Percentiles rank a stretch among this genome's conserved stretches.
Evolutionary conservation across 495 filamentous ascomycete species (phyloP).

Genomic region (Barbatosphaeria neglecta): DNA sequence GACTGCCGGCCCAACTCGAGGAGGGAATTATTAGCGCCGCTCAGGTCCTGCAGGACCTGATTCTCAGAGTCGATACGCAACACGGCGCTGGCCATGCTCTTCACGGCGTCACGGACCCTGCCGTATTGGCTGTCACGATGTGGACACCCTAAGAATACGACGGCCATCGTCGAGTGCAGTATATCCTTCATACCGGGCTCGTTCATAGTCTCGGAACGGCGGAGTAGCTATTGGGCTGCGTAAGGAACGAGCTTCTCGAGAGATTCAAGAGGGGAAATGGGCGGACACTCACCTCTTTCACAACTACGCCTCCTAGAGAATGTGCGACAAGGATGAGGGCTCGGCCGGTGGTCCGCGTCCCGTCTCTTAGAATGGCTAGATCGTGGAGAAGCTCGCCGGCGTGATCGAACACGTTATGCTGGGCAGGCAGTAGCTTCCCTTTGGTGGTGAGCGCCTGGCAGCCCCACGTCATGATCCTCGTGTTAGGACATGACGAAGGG

Average conservation of each 20-base stretch:
- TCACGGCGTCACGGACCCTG: slow-evolving; percentile 14
- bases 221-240: slow-evolving; percentile 15
- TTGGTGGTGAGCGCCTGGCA: slow-evolving; percentile 18
- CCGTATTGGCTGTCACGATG: slow-evolving; percentile 19
- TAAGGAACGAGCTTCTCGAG: background rate
- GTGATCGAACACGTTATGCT: slow-evolving; percentile 21
- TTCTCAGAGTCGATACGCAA: slow-evolving; percentile 13
- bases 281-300: slow-evolving; percentile 26
- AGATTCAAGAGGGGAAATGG: background rate
- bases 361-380: slow-evolving; percentile 9
- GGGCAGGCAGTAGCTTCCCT: slow-evolving; percentile 14
- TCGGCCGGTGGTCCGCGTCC: slow-evolving; percentile 3
- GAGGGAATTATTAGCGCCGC: slow-evolving; percentile 12
- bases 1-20: slow-evolving; percentile 12
- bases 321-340: slow-evolving; percentile 24
- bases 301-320: slow-evolving; percentile 23
- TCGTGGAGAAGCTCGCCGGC: slow-evolving; percentile 18
- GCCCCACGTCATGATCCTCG: slow-evolving; percentile 24
- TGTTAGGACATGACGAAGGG: slow-evolving; percentile 19
- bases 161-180: slow-evolving; percentile 14
- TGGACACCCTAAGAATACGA: slow-evolving; percentile 23
- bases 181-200: slow-evolving; percentile 17
- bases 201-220: slow-evolving; percentile 15
- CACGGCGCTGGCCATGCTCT: slow-evolving; percentile 20
- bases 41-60: slow-evolving; percentile 15